Evolutionary conservation across 164 flowering plant genomes (phyloP).

Genomic region (Chimonanthus salicifolius): DNA sequence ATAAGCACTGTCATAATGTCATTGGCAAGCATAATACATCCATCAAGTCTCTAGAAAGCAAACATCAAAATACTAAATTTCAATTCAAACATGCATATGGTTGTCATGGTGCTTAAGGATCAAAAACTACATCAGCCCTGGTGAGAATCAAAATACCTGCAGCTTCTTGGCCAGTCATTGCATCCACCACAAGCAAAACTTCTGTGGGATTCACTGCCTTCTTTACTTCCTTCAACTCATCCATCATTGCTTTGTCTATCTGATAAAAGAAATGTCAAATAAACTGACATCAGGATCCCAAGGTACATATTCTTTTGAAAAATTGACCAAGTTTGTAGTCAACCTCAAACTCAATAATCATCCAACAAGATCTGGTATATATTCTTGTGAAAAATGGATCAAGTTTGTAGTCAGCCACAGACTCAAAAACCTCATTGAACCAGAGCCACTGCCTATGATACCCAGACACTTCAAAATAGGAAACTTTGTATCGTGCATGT

Average conservation of each 20-base stretch:
- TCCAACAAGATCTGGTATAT: background rate
- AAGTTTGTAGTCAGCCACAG: background rate
- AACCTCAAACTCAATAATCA: conserved; percentile 1
- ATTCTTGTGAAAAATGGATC: background rate
- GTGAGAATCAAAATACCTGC: conserved; percentile 51
- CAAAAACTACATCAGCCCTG: too few species aligned
- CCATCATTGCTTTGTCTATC: conserved; percentile 99
- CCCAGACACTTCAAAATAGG: too few species aligned
- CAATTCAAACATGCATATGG: too few species aligned
- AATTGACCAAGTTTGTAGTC: background rate
- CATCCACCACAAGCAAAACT: conserved; percentile 97
- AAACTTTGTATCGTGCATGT: too few species aligned
- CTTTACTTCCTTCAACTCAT: conserved; percentile 92
- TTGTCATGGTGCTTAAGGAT: too few species aligned
- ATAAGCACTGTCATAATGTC: too few species aligned
- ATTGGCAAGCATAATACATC: too few species aligned
- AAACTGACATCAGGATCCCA: conserved; percentile 3
- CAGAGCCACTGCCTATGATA: too few species aligned
- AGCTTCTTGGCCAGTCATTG: conserved; percentile 99
- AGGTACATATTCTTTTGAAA: background rate
- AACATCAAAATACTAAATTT: too few species aligned
- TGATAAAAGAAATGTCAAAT: conserved; percentile 21
- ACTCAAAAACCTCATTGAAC: background rate
- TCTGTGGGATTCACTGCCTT: conserved; percentile 76
- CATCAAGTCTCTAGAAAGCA: too few species aligned